phyloP scores from a whole-genome alignment of 495 filamentous ascomycete species.

The Penicillium goetzii region DNA sequence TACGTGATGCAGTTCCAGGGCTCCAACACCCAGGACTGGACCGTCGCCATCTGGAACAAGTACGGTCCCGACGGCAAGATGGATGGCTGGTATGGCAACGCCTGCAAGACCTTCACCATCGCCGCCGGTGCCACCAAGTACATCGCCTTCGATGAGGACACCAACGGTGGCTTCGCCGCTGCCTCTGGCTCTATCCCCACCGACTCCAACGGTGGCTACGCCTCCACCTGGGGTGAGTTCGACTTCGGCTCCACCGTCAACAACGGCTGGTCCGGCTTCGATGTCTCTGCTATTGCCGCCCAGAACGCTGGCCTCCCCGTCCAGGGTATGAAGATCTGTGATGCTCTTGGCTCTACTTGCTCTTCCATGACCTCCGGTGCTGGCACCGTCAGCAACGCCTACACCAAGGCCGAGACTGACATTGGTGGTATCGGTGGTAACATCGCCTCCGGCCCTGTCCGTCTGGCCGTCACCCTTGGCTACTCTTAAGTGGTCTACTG shows the following conservation, averaged over 20 bases:
- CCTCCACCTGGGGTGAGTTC: conserved; percentile 51
- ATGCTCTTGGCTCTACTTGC: conserved; percentile 31
- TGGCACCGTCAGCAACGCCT: conserved; percentile 41
- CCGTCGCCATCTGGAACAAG: conserved; percentile 59
- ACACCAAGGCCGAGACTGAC: conserved; percentile 38
- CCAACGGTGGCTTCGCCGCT: conserved; percentile 46
- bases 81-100: conserved; percentile 45
- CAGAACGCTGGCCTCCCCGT: conserved; percentile 38
- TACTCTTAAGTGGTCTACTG: conserved; percentile 17
- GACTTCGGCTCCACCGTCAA: conserved; percentile 43
- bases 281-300: conserved; percentile 46
- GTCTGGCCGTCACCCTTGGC: conserved; percentile 37
- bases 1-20: conserved; percentile 54
- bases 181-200: conserved; percentile 40
- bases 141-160: conserved; percentile 53
- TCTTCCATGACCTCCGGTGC: conserved; percentile 38
- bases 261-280: conserved; percentile 46
- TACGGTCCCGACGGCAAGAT: conserved; percentile 43
- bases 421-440: conserved; percentile 48
- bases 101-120: conserved; percentile 48
- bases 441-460: conserved; percentile 33
- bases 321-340: conserved; percentile 44
- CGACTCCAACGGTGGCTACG: conserved; percentile 38
- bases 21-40: conserved; percentile 40
- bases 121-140: conserved; percentile 44